Base-by-base conservation (phyloP, 2,329 filamentous ascomycete species). In the Camptophora hylomeconis region DNA sequence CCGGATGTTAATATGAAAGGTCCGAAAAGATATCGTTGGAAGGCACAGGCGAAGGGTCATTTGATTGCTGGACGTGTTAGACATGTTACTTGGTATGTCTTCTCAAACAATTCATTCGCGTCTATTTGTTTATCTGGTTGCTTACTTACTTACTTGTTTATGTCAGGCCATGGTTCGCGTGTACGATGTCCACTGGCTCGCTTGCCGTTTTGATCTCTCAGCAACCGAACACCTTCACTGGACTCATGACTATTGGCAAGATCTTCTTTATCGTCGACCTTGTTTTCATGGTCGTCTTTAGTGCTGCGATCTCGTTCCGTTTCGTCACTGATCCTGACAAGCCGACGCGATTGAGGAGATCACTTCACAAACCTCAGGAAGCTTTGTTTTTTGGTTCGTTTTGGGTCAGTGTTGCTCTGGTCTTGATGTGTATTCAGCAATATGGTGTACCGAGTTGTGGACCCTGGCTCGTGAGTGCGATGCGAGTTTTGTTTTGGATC, bases 101-200 rank as follows among this genome's bases (percentile, higher is more conserved):
- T n/a, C n/a, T n/a, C n/a, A n/a, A n/a, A n/a, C n/a, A n/a, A n/a
- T n/a, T n/a, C n/a, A n/a, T n/a, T n/a, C n/a, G n/a, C n/a, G n/a
- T n/a, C n/a, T n/a, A n/a, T n/a, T n/a, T n/a, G n/a, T n/a, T n/a
- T n/a, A n/a, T n/a, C n/a, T n/a, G n/a, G n/a, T n/a, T n/a, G n/a
- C n/a, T n/a, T n/a, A n/a, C n/a, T n/a, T n/a, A n/a, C n/a, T n/a
- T n/a, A n/a, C n/a, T n/a, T n/a, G n/a, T n/a, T n/a, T n/a, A n/a
- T n/a, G n/a, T n/a, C n/a, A n/a, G 72, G 75, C 72, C 72, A 11
- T 81, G 76, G 76, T 86, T 75, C 51, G 77, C 75, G 2, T 57
- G 72, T 15, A 75, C 75, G 2, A 83, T 83, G 78, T 77, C 73
- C 28, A 80, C 76, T 0, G 79, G 78, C 17, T 75, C 75, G 0